phyloP scores from a whole-genome alignment of 192 early-diverging fungal genomes.

The Mortierella claussenii region DNA sequence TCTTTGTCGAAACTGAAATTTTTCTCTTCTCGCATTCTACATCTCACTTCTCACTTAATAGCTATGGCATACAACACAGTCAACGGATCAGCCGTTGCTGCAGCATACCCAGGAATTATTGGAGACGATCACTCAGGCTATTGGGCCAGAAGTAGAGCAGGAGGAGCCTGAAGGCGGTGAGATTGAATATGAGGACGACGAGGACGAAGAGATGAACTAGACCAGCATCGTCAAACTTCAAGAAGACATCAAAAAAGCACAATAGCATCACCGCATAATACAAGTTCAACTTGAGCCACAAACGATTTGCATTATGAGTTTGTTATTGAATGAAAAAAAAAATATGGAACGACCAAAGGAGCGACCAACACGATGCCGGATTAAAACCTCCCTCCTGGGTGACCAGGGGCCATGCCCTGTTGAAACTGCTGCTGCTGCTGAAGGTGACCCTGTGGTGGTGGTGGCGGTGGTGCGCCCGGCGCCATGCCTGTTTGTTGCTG shows the following conservation, averaged over 20 bases:
- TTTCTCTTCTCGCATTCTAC: too few relatives aligned
- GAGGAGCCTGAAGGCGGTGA: conserved; percentile 57
- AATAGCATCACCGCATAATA: conserved; percentile 2
- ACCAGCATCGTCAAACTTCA: neutral
- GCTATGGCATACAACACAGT: conserved; percentile 69
- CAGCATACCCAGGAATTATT: conserved; percentile 78
- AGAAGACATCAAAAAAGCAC: conserved; percentile 9
- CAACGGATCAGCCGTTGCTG: conserved; percentile 74
- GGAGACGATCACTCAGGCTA: conserved; percentile 62
- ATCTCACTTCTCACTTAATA: conserved; percentile 24
- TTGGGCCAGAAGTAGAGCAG: conserved; percentile 65
- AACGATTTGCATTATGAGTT: neutral
- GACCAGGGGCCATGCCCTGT: conserved; percentile 34
- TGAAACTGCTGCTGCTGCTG: conserved; percentile 27
- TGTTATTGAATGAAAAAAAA: conserved; percentile 6
- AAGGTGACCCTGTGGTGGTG: conserved; percentile 5
- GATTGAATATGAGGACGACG: conserved; percentile 59
- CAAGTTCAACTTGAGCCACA: neutral
- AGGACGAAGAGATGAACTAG: conserved; percentile 65
- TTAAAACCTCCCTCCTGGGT: conserved; percentile 31
- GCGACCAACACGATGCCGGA: neutral
- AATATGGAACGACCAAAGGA: neutral
- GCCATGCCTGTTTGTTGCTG: conserved; percentile 5
- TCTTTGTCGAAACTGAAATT: neutral
- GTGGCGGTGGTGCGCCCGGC: conserved; percentile 14